Evolutionary conservation across 2,329 filamentous ascomycete genomes (phyloP).

Genomic region (Pseudocercospora fijiensis): DNA sequence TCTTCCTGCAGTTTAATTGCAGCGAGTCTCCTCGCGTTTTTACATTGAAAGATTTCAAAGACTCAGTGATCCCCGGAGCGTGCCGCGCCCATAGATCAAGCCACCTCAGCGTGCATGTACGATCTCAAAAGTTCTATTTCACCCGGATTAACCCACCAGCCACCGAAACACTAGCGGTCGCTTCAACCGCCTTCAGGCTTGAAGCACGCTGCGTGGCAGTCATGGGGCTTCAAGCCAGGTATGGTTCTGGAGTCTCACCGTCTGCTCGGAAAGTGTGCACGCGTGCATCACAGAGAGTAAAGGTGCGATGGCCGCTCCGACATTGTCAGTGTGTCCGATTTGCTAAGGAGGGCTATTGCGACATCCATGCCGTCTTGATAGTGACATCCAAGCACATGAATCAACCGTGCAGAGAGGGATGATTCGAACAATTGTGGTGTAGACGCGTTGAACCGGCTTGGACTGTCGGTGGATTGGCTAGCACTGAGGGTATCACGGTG

Average conservation of each 20-base stretch:
- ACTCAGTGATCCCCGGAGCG: not conserved
- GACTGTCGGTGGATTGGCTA: not conserved
- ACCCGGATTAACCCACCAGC: not conserved
- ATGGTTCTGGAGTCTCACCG: not conserved
- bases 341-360: not conserved
- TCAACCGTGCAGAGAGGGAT: not conserved
- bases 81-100: not conserved
- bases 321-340: not conserved
- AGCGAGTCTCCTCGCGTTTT: not conserved
- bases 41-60: not conserved
- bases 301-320: not conserved
- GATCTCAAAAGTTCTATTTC: not conserved
- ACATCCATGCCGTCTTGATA: not conserved
- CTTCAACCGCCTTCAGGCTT: too few relatives aligned
- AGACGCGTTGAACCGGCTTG: not conserved
- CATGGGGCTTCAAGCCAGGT: not conserved
- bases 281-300: not conserved
- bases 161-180: not conserved
- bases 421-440: not conserved
- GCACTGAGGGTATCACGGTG: not conserved
- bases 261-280: not conserved
- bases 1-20: not conserved
- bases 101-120: not conserved
- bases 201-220: not conserved
- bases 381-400: not conserved